A percentile compares a stretch with the other conserved stretches of the same genome.
These are phyloP conservation scores for Canavalia gladiata DNA, from an alignment of 306 rosid genomes.

Conservation along the genomic window DNA sequence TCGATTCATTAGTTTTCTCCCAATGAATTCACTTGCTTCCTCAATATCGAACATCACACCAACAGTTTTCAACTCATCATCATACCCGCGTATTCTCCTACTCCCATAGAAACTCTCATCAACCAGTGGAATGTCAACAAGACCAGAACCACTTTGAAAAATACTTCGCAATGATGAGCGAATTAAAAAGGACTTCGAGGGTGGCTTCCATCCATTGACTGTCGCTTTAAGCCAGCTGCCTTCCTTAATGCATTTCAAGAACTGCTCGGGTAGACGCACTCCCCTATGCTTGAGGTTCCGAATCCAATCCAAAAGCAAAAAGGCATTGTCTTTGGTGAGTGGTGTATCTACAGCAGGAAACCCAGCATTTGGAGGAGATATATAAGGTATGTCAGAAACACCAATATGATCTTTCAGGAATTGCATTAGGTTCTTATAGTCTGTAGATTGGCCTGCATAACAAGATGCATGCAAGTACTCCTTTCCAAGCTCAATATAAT, in stretches of 20 bases:
- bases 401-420: constrained; percentile 54
- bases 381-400: constrained; percentile 68
- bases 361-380: constrained; percentile 65
- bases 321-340: constrained; percentile 64
- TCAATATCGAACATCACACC: constrained; percentile 73
- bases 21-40: constrained; percentile 72
- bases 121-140: constrained; percentile 75
- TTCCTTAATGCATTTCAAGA: constrained; percentile 60
- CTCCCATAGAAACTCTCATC: constrained; percentile 64
- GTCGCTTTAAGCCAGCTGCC: constrained; percentile 74
- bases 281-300: constrained; percentile 17
- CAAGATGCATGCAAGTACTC: constrained; percentile 44
- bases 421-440: constrained; percentile 19
- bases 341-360: constrained; percentile 58
- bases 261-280: constrained; percentile 43
- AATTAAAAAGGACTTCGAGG: constrained; percentile 66
- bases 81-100: constrained; percentile 46
- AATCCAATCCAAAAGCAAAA: constrained; percentile 77
- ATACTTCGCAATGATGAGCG: constrained; percentile 56
- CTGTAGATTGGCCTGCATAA: constrained; percentile 55
- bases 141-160: constrained; percentile 61
- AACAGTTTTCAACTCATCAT: constrained; percentile 64
- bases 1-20: constrained; percentile 64
- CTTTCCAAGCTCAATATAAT: constrained; percentile 62
- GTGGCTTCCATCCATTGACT: constrained; percentile 62